Evolutionary conservation across 495 filamentous ascomycete species (phyloP).

Genomic region (Talaromyces liani): DNA sequence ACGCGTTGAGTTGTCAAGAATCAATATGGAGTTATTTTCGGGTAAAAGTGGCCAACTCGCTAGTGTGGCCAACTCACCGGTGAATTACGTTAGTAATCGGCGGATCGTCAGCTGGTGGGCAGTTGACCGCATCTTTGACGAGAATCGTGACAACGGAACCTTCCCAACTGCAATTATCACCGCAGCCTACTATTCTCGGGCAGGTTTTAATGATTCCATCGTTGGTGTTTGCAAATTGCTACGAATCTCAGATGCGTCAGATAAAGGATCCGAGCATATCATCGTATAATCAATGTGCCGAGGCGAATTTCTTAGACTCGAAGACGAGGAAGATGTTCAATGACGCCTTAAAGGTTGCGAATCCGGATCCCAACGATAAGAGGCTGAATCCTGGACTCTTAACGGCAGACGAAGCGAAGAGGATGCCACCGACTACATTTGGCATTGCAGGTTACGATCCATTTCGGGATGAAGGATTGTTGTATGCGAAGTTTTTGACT

Average conservation of each 20-base stretch:
- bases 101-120: slow-evolving; percentile 39
- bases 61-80: too few relatives aligned
- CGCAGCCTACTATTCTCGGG: slow-evolving; percentile 25
- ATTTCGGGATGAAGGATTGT: slow-evolving; percentile 38
- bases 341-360: slow-evolving; percentile 19
- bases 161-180: slow-evolving; percentile 15
- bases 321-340: slow-evolving; percentile 25
- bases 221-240: slow-evolving; percentile 23
- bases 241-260: slow-evolving; percentile 24
- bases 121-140: slow-evolving; percentile 30
- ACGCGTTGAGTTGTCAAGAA: too few relatives aligned
- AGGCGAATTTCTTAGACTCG: slow-evolving; percentile 31
- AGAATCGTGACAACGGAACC: slow-evolving; percentile 21
- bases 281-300: slow-evolving; percentile 30
- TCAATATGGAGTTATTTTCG: too few relatives aligned
- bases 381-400: slow-evolving; percentile 34
- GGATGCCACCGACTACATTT: slow-evolving; percentile 36
- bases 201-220: slow-evolving; percentile 39
- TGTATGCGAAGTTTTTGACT: slow-evolving; percentile 34
- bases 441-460: slow-evolving; percentile 40
- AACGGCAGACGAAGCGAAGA: slow-evolving; percentile 27
- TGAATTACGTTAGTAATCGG: too few relatives aligned
- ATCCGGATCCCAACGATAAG: slow-evolving; percentile 17
- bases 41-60: too few relatives aligned
- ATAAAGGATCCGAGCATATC: slow-evolving; percentile 24